phyloP scores from a whole-genome alignment of 2,329 filamentous ascomycete genomes.

The Neofusicoccum cordaticola region DNA sequence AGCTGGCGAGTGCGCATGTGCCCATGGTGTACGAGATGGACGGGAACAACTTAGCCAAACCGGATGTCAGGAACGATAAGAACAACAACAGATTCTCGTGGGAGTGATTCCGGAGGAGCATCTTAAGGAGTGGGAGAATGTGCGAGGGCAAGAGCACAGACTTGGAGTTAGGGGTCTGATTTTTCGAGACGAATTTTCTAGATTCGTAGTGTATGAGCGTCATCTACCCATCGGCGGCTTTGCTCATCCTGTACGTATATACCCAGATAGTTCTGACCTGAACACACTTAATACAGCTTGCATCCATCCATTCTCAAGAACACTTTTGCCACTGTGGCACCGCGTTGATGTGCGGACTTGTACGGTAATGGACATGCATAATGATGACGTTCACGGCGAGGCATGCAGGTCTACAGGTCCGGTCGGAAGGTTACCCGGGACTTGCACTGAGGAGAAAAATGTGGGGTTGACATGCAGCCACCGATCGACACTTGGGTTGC shows the following conservation, averaged over 20 bases:
- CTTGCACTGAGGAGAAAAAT: background rate
- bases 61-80: background rate
- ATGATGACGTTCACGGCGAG: background rate
- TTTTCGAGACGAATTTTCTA: no score
- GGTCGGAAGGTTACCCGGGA: background rate
- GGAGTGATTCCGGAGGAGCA: background rate
- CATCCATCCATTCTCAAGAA: background rate
- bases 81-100: background rate
- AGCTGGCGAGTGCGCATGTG: background rate
- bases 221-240: no score
- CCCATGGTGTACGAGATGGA: constrained; percentile 8
- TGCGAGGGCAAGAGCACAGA: no score
- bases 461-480: background rate
- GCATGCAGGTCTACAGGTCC: background rate
- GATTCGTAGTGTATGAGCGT: no score
- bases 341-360: no score
- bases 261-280: background rate
- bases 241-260: background rate
- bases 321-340: no score
- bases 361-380: no score
- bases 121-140: no score
- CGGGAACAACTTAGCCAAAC: background rate
- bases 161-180: no score
- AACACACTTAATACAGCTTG: background rate
- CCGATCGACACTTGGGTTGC: background rate